Evolutionary conservation across 2,329 filamentous ascomycete genomes (phyloP).

Genomic region (Cladosporium sp.): DNA sequence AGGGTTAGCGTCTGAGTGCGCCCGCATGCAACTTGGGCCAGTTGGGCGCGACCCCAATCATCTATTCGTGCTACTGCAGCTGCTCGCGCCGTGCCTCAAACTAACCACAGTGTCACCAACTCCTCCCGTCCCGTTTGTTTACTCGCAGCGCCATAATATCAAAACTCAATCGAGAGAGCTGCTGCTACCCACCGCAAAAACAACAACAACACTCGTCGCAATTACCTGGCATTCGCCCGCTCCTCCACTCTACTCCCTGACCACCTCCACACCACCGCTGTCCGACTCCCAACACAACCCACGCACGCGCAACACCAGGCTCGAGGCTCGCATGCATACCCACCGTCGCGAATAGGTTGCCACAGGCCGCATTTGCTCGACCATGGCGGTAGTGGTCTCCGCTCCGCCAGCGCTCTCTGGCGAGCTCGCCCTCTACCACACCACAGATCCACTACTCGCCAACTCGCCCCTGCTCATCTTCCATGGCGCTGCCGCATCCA

Average conservation of each 20-base stretch:
- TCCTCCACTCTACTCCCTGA: not conserved
- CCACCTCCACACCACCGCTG: not conserved
- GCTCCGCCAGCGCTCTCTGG: slow-evolving; percentile 71
- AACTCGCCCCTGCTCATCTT: slow-evolving; percentile 82
- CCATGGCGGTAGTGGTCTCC: slow-evolving; percentile 38
- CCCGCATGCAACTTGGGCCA: too few species aligned
- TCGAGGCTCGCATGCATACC: slow-evolving; percentile 4
- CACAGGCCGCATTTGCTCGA: not conserved
- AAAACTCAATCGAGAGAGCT: not conserved
- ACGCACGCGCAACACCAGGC: too few species aligned
- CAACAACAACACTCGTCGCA: not conserved
- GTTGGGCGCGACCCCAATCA: too few species aligned
- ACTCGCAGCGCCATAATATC: not conserved
- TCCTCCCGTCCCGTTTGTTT: slow-evolving; percentile 3
- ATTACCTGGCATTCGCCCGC: not conserved
- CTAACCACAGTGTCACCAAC: too few species aligned
- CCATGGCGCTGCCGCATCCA: slow-evolving; percentile 70
- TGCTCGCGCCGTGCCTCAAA: not conserved
- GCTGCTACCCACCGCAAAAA: not conserved
- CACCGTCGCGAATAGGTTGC: not conserved
- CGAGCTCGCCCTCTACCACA: slow-evolving; percentile 83
- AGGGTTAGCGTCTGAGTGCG: too few species aligned
- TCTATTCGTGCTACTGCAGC: not conserved
- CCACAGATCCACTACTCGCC: slow-evolving; percentile 76
- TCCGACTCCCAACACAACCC: not conserved